These are phyloP conservation scores for Kurtzmaniella quercitrusa DNA, from an alignment of 1,139 yeast species.

Conservation along the genomic window DNA sequence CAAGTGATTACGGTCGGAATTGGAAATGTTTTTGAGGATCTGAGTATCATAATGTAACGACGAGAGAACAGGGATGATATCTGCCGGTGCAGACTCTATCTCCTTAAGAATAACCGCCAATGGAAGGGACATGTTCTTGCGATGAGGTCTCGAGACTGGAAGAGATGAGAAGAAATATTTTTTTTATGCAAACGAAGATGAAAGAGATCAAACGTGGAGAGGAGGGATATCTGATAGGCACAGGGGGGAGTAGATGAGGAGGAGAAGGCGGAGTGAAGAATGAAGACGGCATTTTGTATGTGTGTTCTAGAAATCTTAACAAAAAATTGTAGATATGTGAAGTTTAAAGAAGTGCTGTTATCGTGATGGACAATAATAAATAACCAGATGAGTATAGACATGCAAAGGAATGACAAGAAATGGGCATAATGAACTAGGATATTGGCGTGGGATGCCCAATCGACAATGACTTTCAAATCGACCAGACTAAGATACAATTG, in stretches of 20 bases:
- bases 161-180: neutral
- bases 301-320: too few species aligned
- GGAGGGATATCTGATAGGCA: too few species aligned
- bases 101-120: slow-evolving; percentile 28
- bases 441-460: too few species aligned
- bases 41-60: slow-evolving; percentile 26
- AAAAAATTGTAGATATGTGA: too few species aligned
- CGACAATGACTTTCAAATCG: too few species aligned
- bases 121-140: slow-evolving; percentile 28
- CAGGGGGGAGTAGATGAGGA: neutral
- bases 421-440: too few species aligned
- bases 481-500: too few species aligned
- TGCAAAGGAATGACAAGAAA: too few species aligned
- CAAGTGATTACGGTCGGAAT: slow-evolving; percentile 53
- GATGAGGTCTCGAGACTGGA: neutral
- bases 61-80: slow-evolving; percentile 31
- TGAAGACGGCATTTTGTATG: too few species aligned
- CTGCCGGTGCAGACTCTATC: slow-evolving; percentile 30
- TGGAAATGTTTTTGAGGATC: slow-evolving; percentile 36
- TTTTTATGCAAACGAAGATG: neutral
- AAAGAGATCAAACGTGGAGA: neutral
- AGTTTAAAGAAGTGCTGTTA: too few species aligned
- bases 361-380: too few species aligned
- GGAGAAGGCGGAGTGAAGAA: neutral
- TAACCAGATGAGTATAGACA: too few species aligned